Conservation (phyloP, 2,329 filamentous ascomycete species). For the Teratosphaeria zuluensis region DNA sequence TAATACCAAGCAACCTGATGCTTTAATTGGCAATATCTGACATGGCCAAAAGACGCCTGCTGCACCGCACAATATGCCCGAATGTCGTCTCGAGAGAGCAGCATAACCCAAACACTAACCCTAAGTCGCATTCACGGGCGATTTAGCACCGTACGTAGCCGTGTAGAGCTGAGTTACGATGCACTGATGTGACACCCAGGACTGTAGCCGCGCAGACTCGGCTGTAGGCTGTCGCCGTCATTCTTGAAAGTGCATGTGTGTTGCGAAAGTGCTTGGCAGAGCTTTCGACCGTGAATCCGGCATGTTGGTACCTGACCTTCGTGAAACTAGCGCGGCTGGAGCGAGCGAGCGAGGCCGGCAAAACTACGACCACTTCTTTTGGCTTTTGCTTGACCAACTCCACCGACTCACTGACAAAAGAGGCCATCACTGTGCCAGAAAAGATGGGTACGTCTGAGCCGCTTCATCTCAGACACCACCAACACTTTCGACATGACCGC, state of each 20-base stretch:
- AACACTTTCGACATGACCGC: neutral
- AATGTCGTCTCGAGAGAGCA: neutral
- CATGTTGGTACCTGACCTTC: neutral
- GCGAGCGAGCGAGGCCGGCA: neutral
- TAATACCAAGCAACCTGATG: neutral
- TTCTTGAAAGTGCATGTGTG: too few species aligned
- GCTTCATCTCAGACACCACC: neutral
- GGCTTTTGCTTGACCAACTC: neutral
- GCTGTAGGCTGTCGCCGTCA: too few species aligned
- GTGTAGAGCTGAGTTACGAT: too few species aligned
- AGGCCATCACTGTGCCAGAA: neutral
- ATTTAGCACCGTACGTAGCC: too few species aligned
- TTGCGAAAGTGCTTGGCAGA: neutral
- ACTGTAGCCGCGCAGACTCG: too few species aligned
- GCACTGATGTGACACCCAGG: too few species aligned
- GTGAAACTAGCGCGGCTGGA: neutral
- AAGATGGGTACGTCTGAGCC: neutral
- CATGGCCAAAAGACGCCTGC: too few species aligned
- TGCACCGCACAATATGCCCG: too few species aligned
- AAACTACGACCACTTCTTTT: neutral
- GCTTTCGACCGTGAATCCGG: neutral
- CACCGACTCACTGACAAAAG: neutral
- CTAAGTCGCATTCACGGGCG: neutral
- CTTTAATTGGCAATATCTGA: too few species aligned
- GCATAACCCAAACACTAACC: neutral